Evolutionary conservation across 2,329 filamentous ascomycete species (phyloP), one percentile per base, ranked within the genome.

Genomic region (Teratosphaeria zuluensis): DNA sequence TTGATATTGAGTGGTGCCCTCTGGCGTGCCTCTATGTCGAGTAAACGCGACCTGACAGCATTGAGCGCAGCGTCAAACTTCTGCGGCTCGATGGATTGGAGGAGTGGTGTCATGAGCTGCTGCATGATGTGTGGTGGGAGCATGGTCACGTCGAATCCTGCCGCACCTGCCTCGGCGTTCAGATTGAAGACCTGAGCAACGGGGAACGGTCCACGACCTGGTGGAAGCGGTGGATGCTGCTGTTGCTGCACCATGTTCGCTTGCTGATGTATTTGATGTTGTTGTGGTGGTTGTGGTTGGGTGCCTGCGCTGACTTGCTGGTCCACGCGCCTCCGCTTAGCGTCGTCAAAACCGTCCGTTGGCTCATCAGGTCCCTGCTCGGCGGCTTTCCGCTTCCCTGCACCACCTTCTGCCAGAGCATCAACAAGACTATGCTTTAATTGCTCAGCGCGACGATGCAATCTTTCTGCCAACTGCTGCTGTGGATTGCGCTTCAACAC

Each of bases 171-270:
- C 69, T 94, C 90, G 54, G 81, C 80, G 4, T 90, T 92, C 53
- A 99, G 79, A 0, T 91, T 95, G 70, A 91, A 99, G 3, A 99
- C 78, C 61, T 95, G 89, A 4, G 88, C 89, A 63, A 90, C 82
- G 62, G 84, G 92, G 64, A 90, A 84, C 35, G 87, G 86, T 4
- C 54, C 54, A 21, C 42, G 42, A 0, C 90, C 90, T 8, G 89
- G 80, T 3, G 85, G 84, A 54, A 96, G 75, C 2, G 89, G 85
- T 19, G 88, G 85, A 30, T 91, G 83, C 58, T 65, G n/a, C 19
- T 89, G 85, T 19, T 87, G 85, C 28, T 48, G 64, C 38, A 12
- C 19, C 7, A 24, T 35, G 7, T 24, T 11, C 14, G 19, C 5
- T 54, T 66, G 63, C 32, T 61, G 56, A 52, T 56, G 60, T 19